phyloP scores from a whole-genome alignment of 371 early-diverging fungal genomes.

The Capniomyces stellatus region DNA sequence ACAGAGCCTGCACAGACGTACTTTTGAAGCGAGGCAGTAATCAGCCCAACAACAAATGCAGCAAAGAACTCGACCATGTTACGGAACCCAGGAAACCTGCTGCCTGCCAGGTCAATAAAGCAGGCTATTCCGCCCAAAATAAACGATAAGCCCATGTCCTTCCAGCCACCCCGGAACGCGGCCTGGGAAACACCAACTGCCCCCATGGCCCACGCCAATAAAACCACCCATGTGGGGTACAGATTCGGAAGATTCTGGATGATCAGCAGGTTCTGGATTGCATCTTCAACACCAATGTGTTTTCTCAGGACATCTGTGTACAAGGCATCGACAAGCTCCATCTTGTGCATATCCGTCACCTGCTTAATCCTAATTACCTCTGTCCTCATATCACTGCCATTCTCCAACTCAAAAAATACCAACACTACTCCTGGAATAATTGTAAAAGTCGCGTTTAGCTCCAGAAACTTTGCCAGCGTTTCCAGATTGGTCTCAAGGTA shows the following conservation, averaged over 20 bases:
- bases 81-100: conserved; percentile 35
- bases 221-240: conserved; percentile 16
- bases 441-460: conserved; percentile 44
- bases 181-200: conserved; percentile 36
- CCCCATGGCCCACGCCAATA: conserved; percentile 19
- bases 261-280: conserved; percentile 8
- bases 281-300: conserved; percentile 13
- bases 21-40: conserved; percentile 19
- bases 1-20: conserved; percentile 38
- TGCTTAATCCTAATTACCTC: conserved; percentile 37
- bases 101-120: conserved; percentile 33
- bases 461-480: conserved; percentile 25
- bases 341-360: conserved; percentile 47
- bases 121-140: conserved; percentile 37
- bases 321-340: conserved; percentile 36
- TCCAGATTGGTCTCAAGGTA: conserved; percentile 18
- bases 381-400: conserved; percentile 58
- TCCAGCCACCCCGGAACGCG: conserved; percentile 47
- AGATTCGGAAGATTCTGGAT: conserved; percentile 15
- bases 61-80: conserved; percentile 20
- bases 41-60: conserved; percentile 30
- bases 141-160: conserved; percentile 34
- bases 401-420: conserved; percentile 31
- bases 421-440: conserved; percentile 53
- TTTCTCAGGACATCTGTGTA: conserved; percentile 25